A percentile compares a stretch with the other conserved stretches of the same genome.
Evolutionary conservation across 2,329 filamentous ascomycete species (phyloP).

Genomic region (Penicillium brevicompactum): DNA sequence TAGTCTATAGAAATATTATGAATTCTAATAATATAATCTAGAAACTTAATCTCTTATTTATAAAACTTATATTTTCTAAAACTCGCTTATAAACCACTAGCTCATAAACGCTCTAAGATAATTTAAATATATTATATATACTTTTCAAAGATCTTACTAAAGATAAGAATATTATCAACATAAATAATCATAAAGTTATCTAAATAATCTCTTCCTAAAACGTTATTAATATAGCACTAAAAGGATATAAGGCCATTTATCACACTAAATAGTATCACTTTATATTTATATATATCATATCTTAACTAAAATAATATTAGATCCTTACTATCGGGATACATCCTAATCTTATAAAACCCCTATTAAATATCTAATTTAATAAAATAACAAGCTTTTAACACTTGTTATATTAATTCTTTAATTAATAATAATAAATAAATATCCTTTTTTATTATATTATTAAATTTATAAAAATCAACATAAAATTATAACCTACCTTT

Average conservation of each 20-base stretch:
- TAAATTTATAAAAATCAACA: no score
- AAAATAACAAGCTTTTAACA: not conserved
- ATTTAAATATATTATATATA: not conserved
- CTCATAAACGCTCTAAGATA: not conserved
- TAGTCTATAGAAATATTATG: not conserved
- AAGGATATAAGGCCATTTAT: no score
- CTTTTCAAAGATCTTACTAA: not conserved
- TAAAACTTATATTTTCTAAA: not conserved
- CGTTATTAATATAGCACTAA: no score
- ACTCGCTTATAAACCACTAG: not conserved
- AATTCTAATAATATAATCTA: not conserved
- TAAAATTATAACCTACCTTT: no score
- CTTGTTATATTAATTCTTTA: constrained; percentile 11
- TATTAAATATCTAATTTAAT: not conserved
- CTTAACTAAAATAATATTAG: not conserved
- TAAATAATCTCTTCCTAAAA: no score
- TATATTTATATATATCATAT: not conserved
- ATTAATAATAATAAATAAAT: constrained; percentile 30
- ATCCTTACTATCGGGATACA: not conserved
- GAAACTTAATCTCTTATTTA: not conserved
- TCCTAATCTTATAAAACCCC: not conserved
- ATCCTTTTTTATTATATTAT: no score
- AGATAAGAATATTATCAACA: not conserved
- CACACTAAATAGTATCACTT: no score
- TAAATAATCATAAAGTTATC: no score